Evolutionary conservation across 768 basidiomycete species (phyloP).

Genomic region (Candolleomyces efflorescens): DNA sequence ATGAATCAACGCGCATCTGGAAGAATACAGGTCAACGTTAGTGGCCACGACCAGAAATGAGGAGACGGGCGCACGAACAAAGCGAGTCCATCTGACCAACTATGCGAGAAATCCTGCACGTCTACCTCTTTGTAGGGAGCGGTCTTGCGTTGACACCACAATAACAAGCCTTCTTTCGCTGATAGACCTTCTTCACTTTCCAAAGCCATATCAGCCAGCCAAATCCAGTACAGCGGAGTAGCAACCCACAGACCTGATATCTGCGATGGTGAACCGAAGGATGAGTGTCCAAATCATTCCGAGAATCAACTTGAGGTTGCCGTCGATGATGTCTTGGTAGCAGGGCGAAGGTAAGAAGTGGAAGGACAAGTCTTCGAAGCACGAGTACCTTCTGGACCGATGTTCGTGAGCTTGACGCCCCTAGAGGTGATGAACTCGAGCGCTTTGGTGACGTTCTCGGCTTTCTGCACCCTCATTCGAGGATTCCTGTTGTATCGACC

Average conservation of each 20-base stretch:
- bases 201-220: constrained; percentile 1
- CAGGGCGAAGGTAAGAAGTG: not conserved
- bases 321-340: constrained; percentile 84
- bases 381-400: constrained; percentile 83
- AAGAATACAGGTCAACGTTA: constrained; percentile 1
- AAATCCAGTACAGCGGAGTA: not conserved
- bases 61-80: constrained; percentile 53
- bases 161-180: constrained; percentile 92
- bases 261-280: constrained; percentile 95
- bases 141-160: constrained; percentile 99
- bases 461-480: constrained; percentile 91
- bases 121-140: constrained; percentile 86
- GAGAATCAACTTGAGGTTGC: constrained; percentile 97
- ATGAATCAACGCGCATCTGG: constrained; percentile 94
- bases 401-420: constrained; percentile 95
- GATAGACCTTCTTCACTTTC: constrained; percentile 95
- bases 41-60: constrained; percentile 2
- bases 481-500: constrained; percentile 93
- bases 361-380: not conserved
- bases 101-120: constrained; percentile 88
- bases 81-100: constrained; percentile 95
- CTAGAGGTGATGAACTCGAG: constrained; percentile 92
- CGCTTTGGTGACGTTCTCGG: constrained; percentile 97
- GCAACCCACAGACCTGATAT: constrained; percentile 75
- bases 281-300: constrained; percentile 99